A percentile compares a stretch with the other conserved stretches of the same genome.
These are phyloP conservation scores for Hypoxylon trugodes DNA, from an alignment of 495 filamentous ascomycete genomes.

Conservation along the genomic window DNA sequence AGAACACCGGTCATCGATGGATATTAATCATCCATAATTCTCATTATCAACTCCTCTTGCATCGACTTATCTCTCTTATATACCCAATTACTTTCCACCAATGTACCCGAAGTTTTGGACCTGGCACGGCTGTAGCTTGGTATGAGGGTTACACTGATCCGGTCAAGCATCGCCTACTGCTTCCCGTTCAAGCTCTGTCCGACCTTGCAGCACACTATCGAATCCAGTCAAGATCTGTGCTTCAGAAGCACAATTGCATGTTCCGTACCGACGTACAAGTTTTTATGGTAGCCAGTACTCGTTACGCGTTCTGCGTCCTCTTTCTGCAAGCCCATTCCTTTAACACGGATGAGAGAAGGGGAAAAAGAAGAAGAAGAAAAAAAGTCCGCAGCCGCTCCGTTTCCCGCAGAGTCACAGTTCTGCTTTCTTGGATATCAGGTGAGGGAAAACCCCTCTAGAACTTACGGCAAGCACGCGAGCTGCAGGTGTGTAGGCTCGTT, in stretches of 20 bases:
- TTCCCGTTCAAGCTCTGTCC: slow-evolving; percentile 33
- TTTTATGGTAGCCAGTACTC: slow-evolving; percentile 25
- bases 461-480: not conserved
- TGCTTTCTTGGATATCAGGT: slow-evolving; percentile 1
- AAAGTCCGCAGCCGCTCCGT: not conserved
- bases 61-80: not conserved
- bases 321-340: slow-evolving; percentile 23
- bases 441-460: slow-evolving; percentile 1
- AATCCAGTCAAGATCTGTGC: slow-evolving; percentile 25
- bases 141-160: slow-evolving; percentile 28
- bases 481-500: slow-evolving; percentile 9
- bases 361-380: too few species aligned
- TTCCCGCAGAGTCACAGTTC: slow-evolving; percentile 10
- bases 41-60: too few species aligned
- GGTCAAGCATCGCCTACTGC: slow-evolving; percentile 31
- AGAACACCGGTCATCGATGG: too few species aligned
- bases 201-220: slow-evolving; percentile 18
- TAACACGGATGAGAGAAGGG: not conserved
- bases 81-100: slow-evolving; percentile 1
- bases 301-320: slow-evolving; percentile 10
- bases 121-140: slow-evolving; percentile 22
- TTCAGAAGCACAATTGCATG: slow-evolving; percentile 12
- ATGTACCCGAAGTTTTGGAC: slow-evolving; percentile 29
- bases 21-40: slow-evolving; percentile 4
- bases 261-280: slow-evolving; percentile 26